Base-by-base conservation (phyloP, 2,329 filamentous ascomycete species). In the Xylariaceae sp. region DNA sequence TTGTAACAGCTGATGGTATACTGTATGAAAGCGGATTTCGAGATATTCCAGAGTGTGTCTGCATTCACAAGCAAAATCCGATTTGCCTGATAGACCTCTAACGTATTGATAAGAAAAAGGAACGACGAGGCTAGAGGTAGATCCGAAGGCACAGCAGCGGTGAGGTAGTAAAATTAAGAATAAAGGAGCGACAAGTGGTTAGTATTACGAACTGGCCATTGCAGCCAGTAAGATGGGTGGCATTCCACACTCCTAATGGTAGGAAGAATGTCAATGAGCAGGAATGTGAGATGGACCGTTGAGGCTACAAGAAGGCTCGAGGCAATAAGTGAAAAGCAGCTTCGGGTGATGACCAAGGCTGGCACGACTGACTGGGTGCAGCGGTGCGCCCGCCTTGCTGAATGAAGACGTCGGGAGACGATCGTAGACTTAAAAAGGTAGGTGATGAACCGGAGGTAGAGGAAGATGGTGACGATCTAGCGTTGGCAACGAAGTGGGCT, bases 391-490 rank as follows among this genome's bases (percentile, higher is more conserved):
- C 39, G 51, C 47, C 47, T 41, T 31, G 24, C 52, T 48, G 34
- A 36, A 46, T 36, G 16, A 54, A 31, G 44, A 31, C 24, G 11
- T 31, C n/a, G 21, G 37, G 58, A 66, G 61, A 60, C 36, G 68
- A 69, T 68, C 65, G 65, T 67, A 58, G 47, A 59, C 65, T 47
- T n/a, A 56, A 69, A 66, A 58, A 51, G 65, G 69, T 61, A 68
- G 66, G 66, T 67, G 68, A 66, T 61, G 55, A 56, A 51, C 60
- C 53, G 59, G 58, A 56, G 36, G 55, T 17, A 34, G 51, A 52
- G 39, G 21, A 45, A 23, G 37, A n/a, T 17, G 29, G 44, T 33
- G 66, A 62, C 57, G 62, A 66, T 64, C 64, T 58, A 57, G 57
- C 55, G 60, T 52, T 52, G 50, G 53, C 61, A 48, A 49, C 28